These are phyloP conservation scores for Ambrosia trifida DNA, from an alignment of 129 eudicot species.

Conservation along the genomic window DNA sequence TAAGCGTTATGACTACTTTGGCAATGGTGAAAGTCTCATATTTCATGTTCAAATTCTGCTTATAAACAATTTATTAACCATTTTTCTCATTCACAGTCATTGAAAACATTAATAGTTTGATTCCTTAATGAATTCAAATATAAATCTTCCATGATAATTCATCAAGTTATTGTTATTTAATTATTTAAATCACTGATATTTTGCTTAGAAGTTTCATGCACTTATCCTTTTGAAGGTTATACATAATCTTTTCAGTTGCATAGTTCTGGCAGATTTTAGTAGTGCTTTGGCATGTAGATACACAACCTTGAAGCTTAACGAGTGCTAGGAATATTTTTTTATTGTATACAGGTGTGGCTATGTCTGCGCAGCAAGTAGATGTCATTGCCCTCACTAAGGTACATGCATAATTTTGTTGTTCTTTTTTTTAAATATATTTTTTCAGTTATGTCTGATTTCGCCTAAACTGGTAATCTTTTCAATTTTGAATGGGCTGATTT, in stretches of 20 bases:
- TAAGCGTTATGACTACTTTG: slow-evolving; percentile 78
- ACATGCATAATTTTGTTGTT: background rate
- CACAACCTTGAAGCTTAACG: slow-evolving; percentile 6
- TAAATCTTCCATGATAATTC: background rate
- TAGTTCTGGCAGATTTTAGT: no score
- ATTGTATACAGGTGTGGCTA: slow-evolving; percentile 50
- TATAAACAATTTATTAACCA: background rate
- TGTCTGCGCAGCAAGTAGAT: slow-evolving; percentile 64
- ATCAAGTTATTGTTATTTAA: background rate
- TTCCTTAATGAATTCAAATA: slow-evolving; percentile 2
- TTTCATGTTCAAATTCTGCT: slow-evolving; percentile 11
- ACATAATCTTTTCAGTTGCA: background rate
- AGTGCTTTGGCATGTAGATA: no score
- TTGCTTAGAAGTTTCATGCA: background rate
- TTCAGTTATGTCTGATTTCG: background rate
- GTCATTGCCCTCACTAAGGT: slow-evolving; percentile 83
- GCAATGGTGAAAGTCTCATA: slow-evolving; percentile 57
- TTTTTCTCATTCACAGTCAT: background rate
- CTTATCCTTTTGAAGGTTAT: background rate
- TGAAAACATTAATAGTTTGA: slow-evolving; percentile 6
- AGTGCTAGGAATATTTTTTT: background rate
- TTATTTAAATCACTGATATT: background rate
- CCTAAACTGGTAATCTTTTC: background rate
- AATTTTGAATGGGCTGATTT: background rate
- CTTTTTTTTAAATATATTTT: background rate